Conservation (phyloP, 495 filamentous ascomycete genomes). For the Podospora pseudocomata region DNA sequence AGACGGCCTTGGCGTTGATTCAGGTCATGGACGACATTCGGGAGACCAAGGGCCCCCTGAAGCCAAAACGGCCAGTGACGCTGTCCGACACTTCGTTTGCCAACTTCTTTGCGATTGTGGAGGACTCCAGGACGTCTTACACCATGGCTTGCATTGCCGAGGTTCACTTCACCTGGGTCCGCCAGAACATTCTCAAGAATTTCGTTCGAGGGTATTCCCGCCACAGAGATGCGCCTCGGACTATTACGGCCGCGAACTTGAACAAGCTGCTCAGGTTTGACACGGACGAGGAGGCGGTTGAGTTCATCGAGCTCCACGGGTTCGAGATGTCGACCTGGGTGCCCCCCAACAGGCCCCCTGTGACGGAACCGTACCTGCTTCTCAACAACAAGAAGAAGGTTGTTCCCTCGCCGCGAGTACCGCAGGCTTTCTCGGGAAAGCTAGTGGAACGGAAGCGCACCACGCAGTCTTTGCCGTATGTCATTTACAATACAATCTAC, state of each 20-base stretch:
- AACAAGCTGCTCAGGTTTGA: conserved; percentile 70
- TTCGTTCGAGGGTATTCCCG: conserved; percentile 59
- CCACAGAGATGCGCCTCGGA: conserved; percentile 64
- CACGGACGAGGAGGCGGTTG: conserved; percentile 61
- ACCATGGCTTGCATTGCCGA: conserved; percentile 93
- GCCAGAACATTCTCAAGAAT: conserved; percentile 68
- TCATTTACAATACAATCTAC: conserved; percentile 47
- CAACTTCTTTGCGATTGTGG: conserved; percentile 72
- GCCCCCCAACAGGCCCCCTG: conserved; percentile 33
- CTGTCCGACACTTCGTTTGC: conserved; percentile 59
- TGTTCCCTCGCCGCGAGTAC: conserved; percentile 38
- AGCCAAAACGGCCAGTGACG: conserved; percentile 41
- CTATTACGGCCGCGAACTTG: conserved; percentile 67
- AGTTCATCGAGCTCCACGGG: conserved; percentile 67
- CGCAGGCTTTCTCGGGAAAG: conserved; percentile 41
- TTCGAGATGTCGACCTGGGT: conserved; percentile 52
- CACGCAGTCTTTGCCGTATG: conserved; percentile 36
- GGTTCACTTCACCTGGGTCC: conserved; percentile 78
- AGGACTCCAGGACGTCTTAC: conserved; percentile 70
- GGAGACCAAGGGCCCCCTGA: conserved; percentile 33
- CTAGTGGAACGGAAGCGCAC: conserved; percentile 50
- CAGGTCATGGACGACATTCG: conserved; percentile 34
- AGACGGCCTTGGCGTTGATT: conserved; percentile 39
- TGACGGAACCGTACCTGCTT: conserved; percentile 51
- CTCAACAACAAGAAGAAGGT: conserved; percentile 32